Base-by-base conservation (phyloP, 805 yeast genomes). In the Ogataea henricii region DNA sequence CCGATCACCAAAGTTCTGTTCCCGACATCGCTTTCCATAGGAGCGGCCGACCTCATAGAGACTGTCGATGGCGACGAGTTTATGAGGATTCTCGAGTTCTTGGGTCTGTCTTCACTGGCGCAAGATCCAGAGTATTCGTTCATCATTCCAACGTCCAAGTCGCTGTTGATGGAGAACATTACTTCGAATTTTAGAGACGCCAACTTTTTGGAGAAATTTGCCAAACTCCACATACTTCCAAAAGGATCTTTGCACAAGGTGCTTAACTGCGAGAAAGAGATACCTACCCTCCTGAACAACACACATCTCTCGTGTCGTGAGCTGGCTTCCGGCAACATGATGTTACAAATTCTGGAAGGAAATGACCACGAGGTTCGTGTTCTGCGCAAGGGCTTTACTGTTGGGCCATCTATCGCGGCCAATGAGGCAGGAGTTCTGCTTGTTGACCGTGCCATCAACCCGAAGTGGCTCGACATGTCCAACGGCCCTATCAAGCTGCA, bases 201-300 rank as follows among this genome's bases (percentile, higher is more conserved):
- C 12, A 41, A 56, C 2, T 57, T 42, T 23, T 63, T 89, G 26
- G 71, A 72, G 35, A 74, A 78, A 12, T 77, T 90, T 48, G 68
- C 88, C 32, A 76, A 75, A 43, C 67, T 88, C 42, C 98, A 91
- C 62, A 69, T 89, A 22, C 71, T 91, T 2, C 87, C 87, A 1
- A 77, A 77, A 17, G 71, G 76, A 18, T 78, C 85, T 9, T 63
- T 82, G 2, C 61, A 63, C 0, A 66, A 63, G 18, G 51, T 87
- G 7, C 59, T 80, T 12, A 56, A 68, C 5, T 87, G 94, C 60
- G 68, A 77, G 3, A 60, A 61, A 13, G 54, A 59, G 20, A 72
- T 79, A 13, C 67, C 68, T 17, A 77, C 85, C 0, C 54, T 77
- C 8, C 56, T 74, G 18, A 73, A 74, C 7, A 66, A 64, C 18